phyloP scores from a whole-genome alignment of 345 rosid species.

The Pugionium dolabratum region DNA sequence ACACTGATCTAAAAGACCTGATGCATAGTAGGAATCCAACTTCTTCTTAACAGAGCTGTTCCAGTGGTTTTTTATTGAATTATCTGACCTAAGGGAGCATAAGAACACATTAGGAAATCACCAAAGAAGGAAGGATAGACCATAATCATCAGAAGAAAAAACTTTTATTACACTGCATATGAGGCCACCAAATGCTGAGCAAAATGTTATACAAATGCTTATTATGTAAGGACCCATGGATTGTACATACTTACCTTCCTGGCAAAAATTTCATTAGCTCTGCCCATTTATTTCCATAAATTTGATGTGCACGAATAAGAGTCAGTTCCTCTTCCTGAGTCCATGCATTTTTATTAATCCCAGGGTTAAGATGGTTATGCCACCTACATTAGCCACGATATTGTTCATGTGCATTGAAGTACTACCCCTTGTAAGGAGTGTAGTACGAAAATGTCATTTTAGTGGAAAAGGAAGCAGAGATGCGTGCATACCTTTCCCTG shows the following conservation, averaged over 20 bases:
- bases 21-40: constrained; percentile 83
- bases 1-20: constrained; percentile 84
- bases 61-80: constrained; percentile 98
- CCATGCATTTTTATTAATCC: constrained; percentile 97
- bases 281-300: constrained; percentile 98
- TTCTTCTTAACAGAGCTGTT: constrained; percentile 99
- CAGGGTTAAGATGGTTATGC: constrained; percentile 99
- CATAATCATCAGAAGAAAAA: constrained; percentile 8
- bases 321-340: constrained; percentile 97
- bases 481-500: constrained; percentile 71
- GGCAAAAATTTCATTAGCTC: constrained; percentile 94
- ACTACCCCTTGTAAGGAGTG: constrained; percentile 4
- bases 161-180: background rate
- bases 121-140: constrained; percentile 19
- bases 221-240: background rate
- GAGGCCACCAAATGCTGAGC: background rate
- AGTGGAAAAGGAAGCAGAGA: constrained; percentile 12
- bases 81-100: constrained; percentile 83
- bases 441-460: background rate
- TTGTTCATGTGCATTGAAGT: constrained; percentile 21
- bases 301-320: constrained; percentile 93
- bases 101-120: constrained; percentile 32
- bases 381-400: constrained; percentile 60
- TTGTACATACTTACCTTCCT: constrained; percentile 68
- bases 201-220: constrained; percentile 2